Percentiles rank a stretch among this genome's conserved stretches.
Conservation (phyloP, 495 filamentous ascomycete species). For the Durotheca rogersii region DNA sequence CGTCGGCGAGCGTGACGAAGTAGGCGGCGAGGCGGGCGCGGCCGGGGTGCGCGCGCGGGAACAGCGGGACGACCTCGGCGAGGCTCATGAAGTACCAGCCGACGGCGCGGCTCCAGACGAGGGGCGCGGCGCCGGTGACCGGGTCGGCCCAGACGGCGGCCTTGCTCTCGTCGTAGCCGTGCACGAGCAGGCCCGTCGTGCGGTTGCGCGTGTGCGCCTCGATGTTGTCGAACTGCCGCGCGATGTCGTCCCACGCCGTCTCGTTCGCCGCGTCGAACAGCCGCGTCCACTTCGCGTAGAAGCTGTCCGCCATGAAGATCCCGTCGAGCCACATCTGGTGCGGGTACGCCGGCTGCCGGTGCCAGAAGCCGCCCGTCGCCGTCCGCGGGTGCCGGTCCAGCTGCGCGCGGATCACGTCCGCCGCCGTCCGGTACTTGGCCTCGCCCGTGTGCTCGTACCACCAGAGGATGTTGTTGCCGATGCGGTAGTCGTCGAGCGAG, state of each 20-base stretch:
- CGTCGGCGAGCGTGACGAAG: constrained; percentile 44
- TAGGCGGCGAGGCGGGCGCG: constrained; percentile 39
- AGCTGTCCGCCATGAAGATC: constrained; percentile 55
- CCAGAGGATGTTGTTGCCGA: constrained; percentile 51
- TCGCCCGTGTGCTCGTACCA: constrained; percentile 41
- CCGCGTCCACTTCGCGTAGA: constrained; percentile 49
- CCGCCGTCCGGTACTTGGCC: constrained; percentile 42
- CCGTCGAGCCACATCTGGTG: constrained; percentile 62
- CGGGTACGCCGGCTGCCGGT: constrained; percentile 48
- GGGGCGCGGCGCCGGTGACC: constrained; percentile 54
- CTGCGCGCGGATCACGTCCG: constrained; percentile 48
- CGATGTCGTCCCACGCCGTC: constrained; percentile 47
- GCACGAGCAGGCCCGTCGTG: constrained; percentile 51
- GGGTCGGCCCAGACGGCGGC: constrained; percentile 58
- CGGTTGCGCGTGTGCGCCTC: constrained; percentile 52
- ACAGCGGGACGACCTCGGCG: constrained; percentile 55
- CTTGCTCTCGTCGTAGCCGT: constrained; percentile 59
- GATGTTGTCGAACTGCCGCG: constrained; percentile 54
- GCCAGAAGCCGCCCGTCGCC: constrained; percentile 55
- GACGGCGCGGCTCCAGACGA: constrained; percentile 59
- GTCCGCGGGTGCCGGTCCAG: constrained; percentile 52
- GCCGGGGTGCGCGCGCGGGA: constrained; percentile 38
- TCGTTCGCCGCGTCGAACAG: constrained; percentile 42
- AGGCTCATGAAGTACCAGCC: constrained; percentile 64
- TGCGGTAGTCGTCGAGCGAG: constrained; percentile 52